phyloP scores from a whole-genome alignment of 331 rosid genomes.

The Quercus phellos region DNA sequence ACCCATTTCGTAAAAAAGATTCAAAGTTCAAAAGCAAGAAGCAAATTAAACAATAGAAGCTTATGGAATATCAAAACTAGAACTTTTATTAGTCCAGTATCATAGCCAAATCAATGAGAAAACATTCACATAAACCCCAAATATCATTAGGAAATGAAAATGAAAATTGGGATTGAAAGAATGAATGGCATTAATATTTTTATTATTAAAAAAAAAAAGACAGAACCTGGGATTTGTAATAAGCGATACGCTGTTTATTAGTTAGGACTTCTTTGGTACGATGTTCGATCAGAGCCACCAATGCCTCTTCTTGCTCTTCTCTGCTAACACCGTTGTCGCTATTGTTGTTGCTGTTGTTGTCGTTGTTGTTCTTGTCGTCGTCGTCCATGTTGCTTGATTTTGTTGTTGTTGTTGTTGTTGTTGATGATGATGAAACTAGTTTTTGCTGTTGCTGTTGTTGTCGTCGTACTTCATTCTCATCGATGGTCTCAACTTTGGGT shows the following conservation, averaged over 20 bases:
- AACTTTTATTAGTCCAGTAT: neutral
- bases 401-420: neutral
- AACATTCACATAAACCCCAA: neutral
- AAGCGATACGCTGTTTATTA: slow-evolving; percentile 53
- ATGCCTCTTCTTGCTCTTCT: slow-evolving; percentile 80
- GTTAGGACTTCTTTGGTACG: slow-evolving; percentile 68
- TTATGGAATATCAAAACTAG: neutral
- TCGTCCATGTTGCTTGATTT: slow-evolving; percentile 23
- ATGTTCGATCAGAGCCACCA: slow-evolving; percentile 87
- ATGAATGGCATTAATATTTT: neutral
- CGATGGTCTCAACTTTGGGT: neutral
- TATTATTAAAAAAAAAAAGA: neutral
- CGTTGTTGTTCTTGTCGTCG: slow-evolving; percentile 6
- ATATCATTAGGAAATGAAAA: neutral
- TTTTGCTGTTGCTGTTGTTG: neutral
- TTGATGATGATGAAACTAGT: neutral
- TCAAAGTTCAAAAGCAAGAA: neutral
- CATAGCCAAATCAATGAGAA: neutral
- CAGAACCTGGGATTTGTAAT: slow-evolving; percentile 70
- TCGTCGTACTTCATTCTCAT: neutral
- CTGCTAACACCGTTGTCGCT: slow-evolving; percentile 18
- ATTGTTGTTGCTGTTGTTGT: neutral
- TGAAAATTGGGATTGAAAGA: neutral
- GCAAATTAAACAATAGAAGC: neutral
- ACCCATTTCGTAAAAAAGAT: neutral